Conservation (phyloP, 2,329 filamentous ascomycete species). For the Phaeosphaeria sp. region DNA sequence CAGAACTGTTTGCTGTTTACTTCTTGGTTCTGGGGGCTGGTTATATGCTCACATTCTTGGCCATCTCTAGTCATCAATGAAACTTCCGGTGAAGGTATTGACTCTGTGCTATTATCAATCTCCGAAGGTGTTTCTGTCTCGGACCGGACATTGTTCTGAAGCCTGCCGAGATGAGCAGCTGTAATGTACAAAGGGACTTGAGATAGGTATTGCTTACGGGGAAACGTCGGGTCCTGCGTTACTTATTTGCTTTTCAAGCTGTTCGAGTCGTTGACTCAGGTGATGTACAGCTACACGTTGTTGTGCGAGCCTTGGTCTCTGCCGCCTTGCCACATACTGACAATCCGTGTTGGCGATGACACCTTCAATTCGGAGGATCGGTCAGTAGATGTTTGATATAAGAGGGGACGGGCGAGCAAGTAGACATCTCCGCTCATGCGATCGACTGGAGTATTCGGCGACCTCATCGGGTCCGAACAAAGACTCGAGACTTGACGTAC, state of each 20-base stretch:
- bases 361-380: background rate
- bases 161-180: background rate
- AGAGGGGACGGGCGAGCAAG: background rate
- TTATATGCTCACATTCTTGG: slow-evolving; percentile 24
- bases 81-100: slow-evolving; percentile 16
- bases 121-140: background rate
- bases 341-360: slow-evolving; percentile 30
- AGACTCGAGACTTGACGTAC: slow-evolving; percentile 1
- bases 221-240: slow-evolving; percentile 4
- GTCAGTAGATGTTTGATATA: background rate
- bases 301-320: slow-evolving; percentile 32
- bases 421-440: background rate
- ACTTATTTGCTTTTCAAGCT: slow-evolving; percentile 33
- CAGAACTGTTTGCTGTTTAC: too few species aligned
- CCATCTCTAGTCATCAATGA: slow-evolving; percentile 23
- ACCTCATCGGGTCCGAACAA: background rate
- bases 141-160: background rate
- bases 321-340: slow-evolving; percentile 35
- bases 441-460: background rate
- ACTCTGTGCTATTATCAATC: background rate
- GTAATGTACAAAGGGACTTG: background rate
- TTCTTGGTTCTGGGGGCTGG: too few species aligned
- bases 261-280: slow-evolving; percentile 30
- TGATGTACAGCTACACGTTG: slow-evolving; percentile 27
- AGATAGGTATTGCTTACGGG: background rate